Evolutionary conservation across 176 grass and related monocot genomes (phyloP).

Genomic region (Lolium multiflorum): DNA sequence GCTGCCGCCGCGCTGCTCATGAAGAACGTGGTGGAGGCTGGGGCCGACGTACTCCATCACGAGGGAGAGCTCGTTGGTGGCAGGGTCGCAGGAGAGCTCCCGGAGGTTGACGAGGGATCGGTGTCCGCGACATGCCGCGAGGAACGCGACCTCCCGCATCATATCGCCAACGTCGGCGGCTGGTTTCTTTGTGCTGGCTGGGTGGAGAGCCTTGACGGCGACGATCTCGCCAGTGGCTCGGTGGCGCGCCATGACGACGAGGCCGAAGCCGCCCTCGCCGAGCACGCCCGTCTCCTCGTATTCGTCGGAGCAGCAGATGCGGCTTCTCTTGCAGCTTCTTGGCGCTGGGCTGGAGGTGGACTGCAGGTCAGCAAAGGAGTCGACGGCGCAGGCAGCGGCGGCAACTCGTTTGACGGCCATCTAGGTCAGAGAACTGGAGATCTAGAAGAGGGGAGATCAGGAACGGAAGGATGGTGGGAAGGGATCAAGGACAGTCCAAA

Average conservation of each 20-base stretch:
- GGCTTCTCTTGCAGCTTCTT: neutral
- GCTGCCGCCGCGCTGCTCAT: neutral
- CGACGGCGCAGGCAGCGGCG: neutral
- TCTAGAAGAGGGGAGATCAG: neutral
- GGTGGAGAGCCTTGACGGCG: slow-evolving; percentile 40
- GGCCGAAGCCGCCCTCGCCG: slow-evolving; percentile 17
- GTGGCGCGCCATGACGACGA: slow-evolving; percentile 26
- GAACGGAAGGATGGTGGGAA: neutral
- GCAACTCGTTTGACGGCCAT: slow-evolving; percentile 3
- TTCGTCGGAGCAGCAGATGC: neutral
- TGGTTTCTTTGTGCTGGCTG: neutral
- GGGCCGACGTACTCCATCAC: slow-evolving; percentile 58
- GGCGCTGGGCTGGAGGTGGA: neutral
- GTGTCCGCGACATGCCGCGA: slow-evolving; percentile 36
- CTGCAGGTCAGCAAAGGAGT: neutral
- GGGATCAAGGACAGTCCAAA: neutral
- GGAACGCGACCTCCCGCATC: slow-evolving; percentile 11
- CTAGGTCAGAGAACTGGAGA: neutral
- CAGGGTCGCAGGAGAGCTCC: slow-evolving; percentile 16
- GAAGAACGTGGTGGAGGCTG: slow-evolving; percentile 43
- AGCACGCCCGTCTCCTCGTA: slow-evolving; percentile 22
- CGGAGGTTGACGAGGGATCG: slow-evolving; percentile 42
- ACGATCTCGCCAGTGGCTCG: slow-evolving; percentile 34
- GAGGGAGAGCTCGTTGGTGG: slow-evolving; percentile 25
- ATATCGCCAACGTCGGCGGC: neutral